phyloP scores from a whole-genome alignment of 495 filamentous ascomycete genomes.

The Aspergillus diversus region DNA sequence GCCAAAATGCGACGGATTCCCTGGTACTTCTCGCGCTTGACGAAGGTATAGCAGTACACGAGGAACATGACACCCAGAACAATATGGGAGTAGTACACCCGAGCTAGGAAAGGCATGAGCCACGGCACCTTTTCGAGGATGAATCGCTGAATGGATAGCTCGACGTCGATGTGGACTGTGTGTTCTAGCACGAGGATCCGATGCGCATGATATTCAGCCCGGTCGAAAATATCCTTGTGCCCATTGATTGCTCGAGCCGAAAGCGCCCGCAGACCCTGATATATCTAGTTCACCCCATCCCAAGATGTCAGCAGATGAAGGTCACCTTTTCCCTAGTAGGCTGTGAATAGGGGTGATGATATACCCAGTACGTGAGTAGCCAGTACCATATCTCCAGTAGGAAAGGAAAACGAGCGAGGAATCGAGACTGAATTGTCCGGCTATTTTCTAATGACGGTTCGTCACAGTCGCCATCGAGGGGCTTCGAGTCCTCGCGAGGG shows the following conservation, averaged over 20 bases:
- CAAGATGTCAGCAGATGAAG: neutral
- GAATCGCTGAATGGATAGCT: constrained; percentile 51
- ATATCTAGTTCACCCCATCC: constrained; percentile 38
- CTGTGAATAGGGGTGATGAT: neutral
- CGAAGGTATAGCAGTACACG: constrained; percentile 64
- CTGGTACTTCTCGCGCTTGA: constrained; percentile 55
- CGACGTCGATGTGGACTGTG: constrained; percentile 52
- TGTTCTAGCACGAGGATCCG: constrained; percentile 55
- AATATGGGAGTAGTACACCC: constrained; percentile 50
- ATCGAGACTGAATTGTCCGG: constrained; percentile 47
- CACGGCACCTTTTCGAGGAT: constrained; percentile 52
- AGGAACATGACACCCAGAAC: constrained; percentile 51
- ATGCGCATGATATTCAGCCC: constrained; percentile 53
- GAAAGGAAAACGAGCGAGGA: constrained; percentile 49
- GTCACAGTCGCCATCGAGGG: constrained; percentile 3
- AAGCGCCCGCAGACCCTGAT: constrained; percentile 63
- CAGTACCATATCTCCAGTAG: constrained; percentile 68
- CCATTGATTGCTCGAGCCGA: constrained; percentile 55
- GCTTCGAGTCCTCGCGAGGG: constrained; percentile 11
- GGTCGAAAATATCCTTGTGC: constrained; percentile 42
- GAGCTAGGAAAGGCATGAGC: constrained; percentile 60
- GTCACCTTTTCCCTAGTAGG: neutral
- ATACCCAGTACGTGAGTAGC: constrained; percentile 64
- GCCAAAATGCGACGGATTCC: constrained; percentile 60
- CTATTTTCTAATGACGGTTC: constrained; percentile 5